Conservation (phyloP, 2,329 filamentous ascomycete species). For the Fusarium sp. region DNA sequence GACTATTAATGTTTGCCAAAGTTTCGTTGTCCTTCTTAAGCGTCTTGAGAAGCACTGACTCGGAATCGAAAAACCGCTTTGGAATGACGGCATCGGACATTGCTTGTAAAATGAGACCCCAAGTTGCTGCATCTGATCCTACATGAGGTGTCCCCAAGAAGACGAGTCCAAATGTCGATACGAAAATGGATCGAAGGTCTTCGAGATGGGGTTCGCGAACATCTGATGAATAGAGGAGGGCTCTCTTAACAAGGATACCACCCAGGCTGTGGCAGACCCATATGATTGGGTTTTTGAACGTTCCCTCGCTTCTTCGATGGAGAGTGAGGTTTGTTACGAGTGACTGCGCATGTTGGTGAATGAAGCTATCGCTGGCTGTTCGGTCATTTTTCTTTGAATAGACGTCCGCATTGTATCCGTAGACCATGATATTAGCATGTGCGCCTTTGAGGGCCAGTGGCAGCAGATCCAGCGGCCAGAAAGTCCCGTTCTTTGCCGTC, state of each 20-base stretch:
- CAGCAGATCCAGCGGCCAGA: conserved; percentile 78
- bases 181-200: conserved; percentile 75
- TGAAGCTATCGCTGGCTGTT: conserved; percentile 73
- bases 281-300: conserved; percentile 75
- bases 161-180: conserved; percentile 81
- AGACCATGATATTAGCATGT: conserved; percentile 75
- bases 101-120: conserved; percentile 75
- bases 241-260: conserved; percentile 78
- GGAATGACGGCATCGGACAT: conserved; percentile 76
- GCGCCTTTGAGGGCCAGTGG: conserved; percentile 69
- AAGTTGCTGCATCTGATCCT: conserved; percentile 76
- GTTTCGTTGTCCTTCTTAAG: conserved; percentile 81
- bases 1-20: conserved; percentile 78
- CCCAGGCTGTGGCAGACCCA: conserved; percentile 82
- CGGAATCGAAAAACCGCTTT: conserved; percentile 74
- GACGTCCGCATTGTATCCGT: conserved; percentile 80
- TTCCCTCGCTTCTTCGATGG: conserved; percentile 71
- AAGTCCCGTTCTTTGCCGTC: conserved; percentile 68
- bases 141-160: conserved; percentile 84
- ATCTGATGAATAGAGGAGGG: conserved; percentile 75
- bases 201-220: conserved; percentile 71
- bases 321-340: conserved; percentile 72
- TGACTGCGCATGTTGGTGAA: conserved; percentile 79
- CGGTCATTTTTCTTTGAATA: conserved; percentile 63
- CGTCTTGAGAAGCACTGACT: conserved; percentile 75